Evolutionary conservation across 257 asterid genomes (phyloP).

Genomic region (Nicotiana attenuata): DNA sequence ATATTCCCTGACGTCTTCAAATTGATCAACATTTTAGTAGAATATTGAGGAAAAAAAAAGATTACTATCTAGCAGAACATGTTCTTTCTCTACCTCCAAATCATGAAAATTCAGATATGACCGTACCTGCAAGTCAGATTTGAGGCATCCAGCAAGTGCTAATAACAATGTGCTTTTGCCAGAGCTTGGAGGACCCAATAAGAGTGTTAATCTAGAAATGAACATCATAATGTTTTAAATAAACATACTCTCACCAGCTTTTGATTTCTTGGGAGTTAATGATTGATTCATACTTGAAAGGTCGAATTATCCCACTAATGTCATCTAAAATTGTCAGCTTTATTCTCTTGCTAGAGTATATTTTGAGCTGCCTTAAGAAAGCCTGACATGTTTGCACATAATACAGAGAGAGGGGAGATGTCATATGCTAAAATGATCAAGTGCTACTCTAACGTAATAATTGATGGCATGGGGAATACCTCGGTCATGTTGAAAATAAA

Average conservation of each 20-base stretch:
- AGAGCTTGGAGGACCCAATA: not conserved
- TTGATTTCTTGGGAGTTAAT: constrained; percentile 7
- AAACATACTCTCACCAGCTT: constrained; percentile 14
- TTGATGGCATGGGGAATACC: constrained; percentile 32
- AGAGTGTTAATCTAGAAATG: constrained; percentile 64
- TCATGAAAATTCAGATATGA: too few relatives aligned
- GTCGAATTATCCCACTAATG: constrained; percentile 83
- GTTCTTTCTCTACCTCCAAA: too few relatives aligned
- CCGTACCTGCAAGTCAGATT: too few relatives aligned
- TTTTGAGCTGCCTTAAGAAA: constrained; percentile 8
- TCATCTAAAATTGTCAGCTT: constrained; percentile 70
- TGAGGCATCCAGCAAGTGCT: too few relatives aligned
- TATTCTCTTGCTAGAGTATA: constrained; percentile 54
- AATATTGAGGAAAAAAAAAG: constrained; percentile 7
- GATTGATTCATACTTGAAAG: constrained; percentile 65
- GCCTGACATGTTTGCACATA: constrained; percentile 37
- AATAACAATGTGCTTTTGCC: too few relatives aligned
- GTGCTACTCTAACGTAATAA: not conserved
- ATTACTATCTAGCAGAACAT: not conserved
- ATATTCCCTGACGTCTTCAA: constrained; percentile 30
- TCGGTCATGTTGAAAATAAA: constrained; percentile 53
- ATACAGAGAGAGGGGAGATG: constrained; percentile 7
- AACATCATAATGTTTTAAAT: constrained; percentile 14
- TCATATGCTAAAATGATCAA: constrained; percentile 21
- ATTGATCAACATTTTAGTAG: constrained; percentile 29